Conservation (phyloP, 176 grass and related monocot species). For the Bonia amplexicaulis region DNA sequence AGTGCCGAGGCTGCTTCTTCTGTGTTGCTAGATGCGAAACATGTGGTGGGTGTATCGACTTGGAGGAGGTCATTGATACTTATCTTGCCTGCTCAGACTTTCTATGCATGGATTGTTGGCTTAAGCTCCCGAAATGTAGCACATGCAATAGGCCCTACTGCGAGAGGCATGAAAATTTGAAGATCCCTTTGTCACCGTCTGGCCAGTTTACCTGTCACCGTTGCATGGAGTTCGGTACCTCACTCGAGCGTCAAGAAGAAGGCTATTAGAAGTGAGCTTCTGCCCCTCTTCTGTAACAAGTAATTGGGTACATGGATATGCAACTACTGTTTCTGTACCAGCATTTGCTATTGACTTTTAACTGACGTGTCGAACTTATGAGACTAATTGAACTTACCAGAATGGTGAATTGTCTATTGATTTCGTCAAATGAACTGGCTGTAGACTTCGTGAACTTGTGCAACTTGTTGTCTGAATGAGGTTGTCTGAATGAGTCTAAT, state of each 20-base stretch:
- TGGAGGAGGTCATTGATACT: slow-evolving; percentile 39
- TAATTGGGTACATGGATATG: neutral
- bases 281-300: neutral
- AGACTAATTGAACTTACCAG: neutral
- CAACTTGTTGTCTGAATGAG: neutral
- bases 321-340: neutral
- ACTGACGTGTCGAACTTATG: neutral
- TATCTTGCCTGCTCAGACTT: slow-evolving; percentile 66
- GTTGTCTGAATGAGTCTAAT: neutral
- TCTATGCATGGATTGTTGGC: slow-evolving; percentile 74
- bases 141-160: slow-evolving; percentile 86
- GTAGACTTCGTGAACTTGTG: neutral
- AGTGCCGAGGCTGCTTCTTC: slow-evolving; percentile 73
- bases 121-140: slow-evolving; percentile 66
- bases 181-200: slow-evolving; percentile 19
- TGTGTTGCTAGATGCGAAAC: slow-evolving; percentile 82
- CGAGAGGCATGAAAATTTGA: slow-evolving; percentile 37
- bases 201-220: slow-evolving; percentile 58
- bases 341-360: neutral
- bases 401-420: neutral
- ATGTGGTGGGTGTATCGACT: slow-evolving; percentile 71
- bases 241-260: slow-evolving; percentile 17
- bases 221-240: slow-evolving; percentile 39
- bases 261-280: slow-evolving; percentile 27
- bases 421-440: slow-evolving; percentile 34